These are phyloP conservation scores for Yamadazyma jaroonii DNA, from an alignment of 1,139 yeast species.

Conservation along the genomic window DNA sequence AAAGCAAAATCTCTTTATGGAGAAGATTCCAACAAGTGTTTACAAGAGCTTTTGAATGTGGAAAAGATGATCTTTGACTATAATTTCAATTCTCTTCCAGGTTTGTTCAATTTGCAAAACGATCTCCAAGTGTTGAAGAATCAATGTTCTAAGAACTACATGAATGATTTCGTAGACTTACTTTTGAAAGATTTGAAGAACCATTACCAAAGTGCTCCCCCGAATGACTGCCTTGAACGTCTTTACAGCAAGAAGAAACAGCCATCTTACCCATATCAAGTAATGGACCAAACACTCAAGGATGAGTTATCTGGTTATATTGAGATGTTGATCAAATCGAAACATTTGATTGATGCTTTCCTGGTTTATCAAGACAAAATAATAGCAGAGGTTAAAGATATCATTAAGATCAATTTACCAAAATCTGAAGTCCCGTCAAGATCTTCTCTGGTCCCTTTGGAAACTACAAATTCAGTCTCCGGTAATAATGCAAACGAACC, in stretches of 20 bases:
- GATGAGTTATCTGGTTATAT: slow-evolving; percentile 43
- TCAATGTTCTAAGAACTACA: slow-evolving; percentile 68
- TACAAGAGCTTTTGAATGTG: slow-evolving; percentile 54
- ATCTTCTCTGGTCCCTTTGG: slow-evolving; percentile 29
- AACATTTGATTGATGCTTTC: slow-evolving; percentile 63
- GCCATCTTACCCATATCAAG: slow-evolving; percentile 28
- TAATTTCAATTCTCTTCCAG: slow-evolving; percentile 57
- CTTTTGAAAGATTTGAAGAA: slow-evolving; percentile 59
- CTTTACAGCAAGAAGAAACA: slow-evolving; percentile 25
- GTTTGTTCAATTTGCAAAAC: slow-evolving; percentile 54
- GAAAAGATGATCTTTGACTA: slow-evolving; percentile 51
- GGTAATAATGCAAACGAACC: slow-evolving; percentile 6
- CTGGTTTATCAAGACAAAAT: slow-evolving; percentile 65
- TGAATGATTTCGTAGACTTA: slow-evolving; percentile 51
- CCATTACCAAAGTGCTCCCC: slow-evolving; percentile 52
- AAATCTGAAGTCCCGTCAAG: slow-evolving; percentile 22
- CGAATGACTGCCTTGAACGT: slow-evolving; percentile 52
- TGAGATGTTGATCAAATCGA: slow-evolving; percentile 58
- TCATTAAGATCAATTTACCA: slow-evolving; percentile 68
- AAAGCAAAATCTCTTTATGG: slow-evolving; percentile 50
- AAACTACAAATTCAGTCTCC: slow-evolving; percentile 10
- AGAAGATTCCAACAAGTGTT: slow-evolving; percentile 35
- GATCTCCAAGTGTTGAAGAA: slow-evolving; percentile 47
- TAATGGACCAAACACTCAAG: slow-evolving; percentile 34
- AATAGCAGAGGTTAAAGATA: slow-evolving; percentile 65